Evolutionary conservation across 495 filamentous ascomycete species (phyloP), one percentile per base, ranked within the genome.

Genomic region (Pyronema omphalodes): DNA sequence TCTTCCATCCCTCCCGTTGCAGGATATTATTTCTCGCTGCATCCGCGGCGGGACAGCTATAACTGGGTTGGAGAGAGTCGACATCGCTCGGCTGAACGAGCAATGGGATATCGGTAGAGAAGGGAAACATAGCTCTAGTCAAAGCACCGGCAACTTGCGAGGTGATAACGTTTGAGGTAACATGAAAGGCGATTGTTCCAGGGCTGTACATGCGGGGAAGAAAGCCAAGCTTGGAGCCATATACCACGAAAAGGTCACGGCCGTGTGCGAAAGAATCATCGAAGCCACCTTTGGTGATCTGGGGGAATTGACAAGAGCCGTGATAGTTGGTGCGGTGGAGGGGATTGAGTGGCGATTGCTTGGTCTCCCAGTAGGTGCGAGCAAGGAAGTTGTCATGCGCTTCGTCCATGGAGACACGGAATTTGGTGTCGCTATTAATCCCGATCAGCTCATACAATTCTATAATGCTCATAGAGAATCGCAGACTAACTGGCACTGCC

Each of bases 101-200:
- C n/a, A 60, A 47, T 14, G 76, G 73, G 29, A 68, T 60, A 19
- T 61, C 33, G 6, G 55, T 59, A 43, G 64, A 56, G 4, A 66
- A 58, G 1, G 44, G 44, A 65, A 74, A 78, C 74, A 82, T 80
- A 17, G 77, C 81, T 40, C 67, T 67, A 39, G 81, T 70, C 12
- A 84, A 56, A 72, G 79, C 79, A 33, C 79, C 74, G 48, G 79
- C 79, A 15, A 84, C 79, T 62, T 85, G 78, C 58, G 74, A 77
- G 8, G 82, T 84, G 61, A 86, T 84, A 12, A 76, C 69, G 67
- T 84, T 84, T 52, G 77, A 76, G 0, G 81, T 83, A 14, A 83
- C 80, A 40, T 79, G 74, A 66, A 76, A 85, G 14, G 12, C 12
- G 29, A 58, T 59, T 52, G 76, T 66, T 34, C 66, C 67, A 43